Evolutionary conservation across 2,329 filamentous ascomycete species (phyloP).

Genomic region (Scedosporium boydii): DNA sequence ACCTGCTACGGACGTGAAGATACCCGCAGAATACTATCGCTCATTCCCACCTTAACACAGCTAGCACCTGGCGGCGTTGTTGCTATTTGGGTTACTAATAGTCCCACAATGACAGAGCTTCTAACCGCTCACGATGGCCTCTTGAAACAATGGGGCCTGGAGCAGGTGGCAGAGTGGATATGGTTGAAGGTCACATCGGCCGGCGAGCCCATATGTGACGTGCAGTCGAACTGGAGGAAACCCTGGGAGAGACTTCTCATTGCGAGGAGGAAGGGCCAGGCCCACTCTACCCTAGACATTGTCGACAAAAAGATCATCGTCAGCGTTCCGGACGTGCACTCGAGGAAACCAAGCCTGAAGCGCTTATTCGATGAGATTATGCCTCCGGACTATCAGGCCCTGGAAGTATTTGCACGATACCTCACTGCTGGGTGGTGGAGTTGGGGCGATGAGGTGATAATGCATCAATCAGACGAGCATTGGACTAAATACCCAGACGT

Average conservation of each 20-base stretch:
- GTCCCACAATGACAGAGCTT: constrained; percentile 46
- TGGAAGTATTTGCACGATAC: constrained; percentile 73
- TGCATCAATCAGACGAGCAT: constrained; percentile 52
- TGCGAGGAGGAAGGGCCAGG: constrained; percentile 33
- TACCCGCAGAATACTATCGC: constrained; percentile 38
- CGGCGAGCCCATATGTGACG: constrained; percentile 54
- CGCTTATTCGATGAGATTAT: constrained; percentile 48
- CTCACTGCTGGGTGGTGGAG: constrained; percentile 68
- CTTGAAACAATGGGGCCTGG: constrained; percentile 58
- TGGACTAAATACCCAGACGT: constrained; percentile 26
- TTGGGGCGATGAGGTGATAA: constrained; percentile 66
- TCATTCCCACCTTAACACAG: constrained; percentile 45
- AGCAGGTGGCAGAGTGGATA: constrained; percentile 60
- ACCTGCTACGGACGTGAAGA: constrained; percentile 36
- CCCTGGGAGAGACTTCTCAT: constrained; percentile 69
- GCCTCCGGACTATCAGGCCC: constrained; percentile 38
- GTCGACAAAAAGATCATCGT: constrained; percentile 46
- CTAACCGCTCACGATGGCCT: constrained; percentile 43
- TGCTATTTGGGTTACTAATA: constrained; percentile 73
- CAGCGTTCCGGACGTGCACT: constrained; percentile 67
- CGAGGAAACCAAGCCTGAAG: constrained; percentile 66
- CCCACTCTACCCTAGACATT: constrained; percentile 17
- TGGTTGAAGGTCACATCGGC: constrained; percentile 64
- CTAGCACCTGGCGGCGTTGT: constrained; percentile 48
- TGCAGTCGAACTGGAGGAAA: constrained; percentile 58